A percentile compares a stretch with the other conserved stretches of the same genome.
These are phyloP conservation scores for Penicillium crystallinum DNA, from an alignment of 495 filamentous ascomycete genomes.

Conservation along the genomic window DNA sequence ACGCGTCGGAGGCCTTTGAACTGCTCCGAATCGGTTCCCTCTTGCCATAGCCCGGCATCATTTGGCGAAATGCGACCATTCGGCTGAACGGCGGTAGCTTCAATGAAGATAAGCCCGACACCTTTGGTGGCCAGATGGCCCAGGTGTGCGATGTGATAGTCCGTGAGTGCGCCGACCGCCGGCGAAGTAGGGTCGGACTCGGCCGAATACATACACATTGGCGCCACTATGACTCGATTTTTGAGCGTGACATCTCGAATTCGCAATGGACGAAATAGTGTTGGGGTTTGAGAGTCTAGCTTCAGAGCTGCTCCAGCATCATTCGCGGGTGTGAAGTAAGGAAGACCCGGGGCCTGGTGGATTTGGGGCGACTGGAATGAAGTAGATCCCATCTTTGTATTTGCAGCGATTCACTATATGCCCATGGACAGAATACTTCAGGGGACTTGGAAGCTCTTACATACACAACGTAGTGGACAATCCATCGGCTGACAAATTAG, in stretches of 20 bases:
- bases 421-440: too few species aligned
- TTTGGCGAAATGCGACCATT: conserved; percentile 70
- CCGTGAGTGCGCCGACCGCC: conserved; percentile 58
- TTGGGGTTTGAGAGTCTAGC: conserved; percentile 46
- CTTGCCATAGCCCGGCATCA: conserved; percentile 65
- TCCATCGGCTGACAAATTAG: too few species aligned
- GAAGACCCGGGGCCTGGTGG: conserved; percentile 18
- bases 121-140: conserved; percentile 61
- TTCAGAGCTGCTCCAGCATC: conserved; percentile 48
- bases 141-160: conserved; percentile 64
- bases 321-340: conserved; percentile 59
- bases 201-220: conserved; percentile 63
- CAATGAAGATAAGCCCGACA: conserved; percentile 58
- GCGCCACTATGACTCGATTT: conserved; percentile 60
- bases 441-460: too few species aligned
- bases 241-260: conserved; percentile 65
- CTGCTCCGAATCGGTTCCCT: conserved; percentile 45
- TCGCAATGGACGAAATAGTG: conserved; percentile 58
- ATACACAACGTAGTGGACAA: too few species aligned
- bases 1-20: conserved; percentile 58
- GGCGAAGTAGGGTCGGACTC: conserved; percentile 34
- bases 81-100: conserved; percentile 61
- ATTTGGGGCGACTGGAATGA: conserved; percentile 14
- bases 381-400: conserved; percentile 15
- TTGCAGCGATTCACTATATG: too few species aligned